phyloP scores from a whole-genome alignment of 176 grass and related monocot genomes.

The Lolium perenne region DNA sequence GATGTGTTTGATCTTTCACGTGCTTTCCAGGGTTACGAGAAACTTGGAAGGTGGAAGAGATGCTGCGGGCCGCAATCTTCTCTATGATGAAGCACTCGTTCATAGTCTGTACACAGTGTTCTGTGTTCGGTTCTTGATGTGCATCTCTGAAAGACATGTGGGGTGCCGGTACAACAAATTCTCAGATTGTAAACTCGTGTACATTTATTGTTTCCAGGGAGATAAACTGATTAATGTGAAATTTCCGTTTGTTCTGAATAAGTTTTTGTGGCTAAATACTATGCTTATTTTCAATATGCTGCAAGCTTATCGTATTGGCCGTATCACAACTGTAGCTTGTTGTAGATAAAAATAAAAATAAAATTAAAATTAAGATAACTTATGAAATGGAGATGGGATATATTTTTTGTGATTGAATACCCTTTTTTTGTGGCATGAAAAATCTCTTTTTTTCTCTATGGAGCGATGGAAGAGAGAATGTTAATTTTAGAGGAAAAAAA shows the following conservation, averaged over 20 bases:
- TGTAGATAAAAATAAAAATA: too few relatives aligned
- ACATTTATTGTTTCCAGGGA: background rate
- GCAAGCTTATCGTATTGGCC: background rate
- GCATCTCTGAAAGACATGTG: background rate
- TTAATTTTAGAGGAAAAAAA: too few relatives aligned
- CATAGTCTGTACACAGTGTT: background rate
- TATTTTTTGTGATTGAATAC: too few relatives aligned
- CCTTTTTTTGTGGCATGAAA: too few relatives aligned
- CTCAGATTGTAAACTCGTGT: background rate
- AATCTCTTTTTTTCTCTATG: too few relatives aligned
- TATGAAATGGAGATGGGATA: background rate
- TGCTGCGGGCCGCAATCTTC: conserved; percentile 35
- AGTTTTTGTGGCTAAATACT: background rate
- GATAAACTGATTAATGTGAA: background rate
- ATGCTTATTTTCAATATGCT: background rate
- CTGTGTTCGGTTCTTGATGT: background rate
- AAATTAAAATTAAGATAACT: background rate
- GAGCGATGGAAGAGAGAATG: too few relatives aligned
- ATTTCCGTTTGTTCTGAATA: background rate
- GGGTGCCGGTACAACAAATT: background rate
- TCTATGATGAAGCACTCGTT: conserved; percentile 12
- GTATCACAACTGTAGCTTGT: background rate
- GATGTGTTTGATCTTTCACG: conserved; percentile 14
- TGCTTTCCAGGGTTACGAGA: conserved; percentile 61
- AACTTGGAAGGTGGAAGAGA: conserved; percentile 79